Percentiles rank a stretch among this genome's conserved stretches.
Conservation (phyloP, 768 basidiomycete species). For the Calocera viscosa region DNA sequence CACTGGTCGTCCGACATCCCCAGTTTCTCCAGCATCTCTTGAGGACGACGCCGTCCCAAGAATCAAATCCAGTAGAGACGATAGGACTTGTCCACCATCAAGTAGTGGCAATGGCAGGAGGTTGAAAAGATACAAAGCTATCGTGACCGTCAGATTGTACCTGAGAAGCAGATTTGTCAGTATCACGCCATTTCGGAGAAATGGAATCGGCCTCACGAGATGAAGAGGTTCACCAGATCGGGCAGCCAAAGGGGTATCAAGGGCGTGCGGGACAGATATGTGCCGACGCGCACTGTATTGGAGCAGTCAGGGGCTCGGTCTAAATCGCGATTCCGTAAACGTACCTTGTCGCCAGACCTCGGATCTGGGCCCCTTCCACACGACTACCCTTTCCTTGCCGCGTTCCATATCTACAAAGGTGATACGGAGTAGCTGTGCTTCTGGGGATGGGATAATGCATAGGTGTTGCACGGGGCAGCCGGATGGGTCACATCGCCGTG, state of each 20-base stretch:
- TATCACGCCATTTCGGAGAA: background rate
- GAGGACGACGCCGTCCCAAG: background rate
- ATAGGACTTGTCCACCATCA: background rate
- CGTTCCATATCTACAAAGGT: background rate
- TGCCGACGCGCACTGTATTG: background rate
- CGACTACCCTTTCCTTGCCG: background rate
- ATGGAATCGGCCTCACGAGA: background rate
- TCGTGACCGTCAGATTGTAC: constrained; percentile 5
- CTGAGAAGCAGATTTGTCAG: background rate
- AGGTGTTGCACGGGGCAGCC: background rate
- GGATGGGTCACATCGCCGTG: background rate
- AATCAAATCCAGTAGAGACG: background rate
- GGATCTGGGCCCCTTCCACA: background rate
- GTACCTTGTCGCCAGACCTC: constrained; percentile 4
- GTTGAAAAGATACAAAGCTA: background rate
- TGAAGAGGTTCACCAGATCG: background rate
- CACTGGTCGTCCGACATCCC: background rate
- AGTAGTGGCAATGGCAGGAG: background rate
- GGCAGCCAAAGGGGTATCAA: background rate
- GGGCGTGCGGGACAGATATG: constrained; percentile 3
- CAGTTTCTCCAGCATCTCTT: background rate
- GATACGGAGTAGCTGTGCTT: background rate
- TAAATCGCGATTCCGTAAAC: background rate
- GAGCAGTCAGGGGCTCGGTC: background rate
- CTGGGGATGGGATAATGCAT: background rate